Base-by-base conservation (phyloP, 1,284 basidiomycete genomes). In the Ceratobasidium theobromae region DNA sequence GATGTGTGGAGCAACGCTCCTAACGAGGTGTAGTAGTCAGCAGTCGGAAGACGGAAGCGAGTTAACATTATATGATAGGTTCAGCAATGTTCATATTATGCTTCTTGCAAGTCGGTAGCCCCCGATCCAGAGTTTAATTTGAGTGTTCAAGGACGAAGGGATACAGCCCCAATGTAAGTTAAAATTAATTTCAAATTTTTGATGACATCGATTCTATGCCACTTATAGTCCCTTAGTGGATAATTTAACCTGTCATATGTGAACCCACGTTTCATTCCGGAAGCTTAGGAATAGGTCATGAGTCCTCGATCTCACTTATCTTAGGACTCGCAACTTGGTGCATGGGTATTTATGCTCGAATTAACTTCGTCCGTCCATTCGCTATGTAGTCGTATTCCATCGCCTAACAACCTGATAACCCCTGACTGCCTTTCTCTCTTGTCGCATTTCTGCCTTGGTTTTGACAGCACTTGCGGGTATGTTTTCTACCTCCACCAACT, bases 401-500 rank as follows among this genome's bases (percentile, higher is more conserved):
- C 58, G 25, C 14, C 76, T 74, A n/a, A 77, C 73, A 4, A 91
- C 82, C 52, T 79, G 78, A 70, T 88, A 92, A 4, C 89, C 89
- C 54, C 86, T 78, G 11, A 79, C 75, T 4, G 88, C 81, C 75
- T 80, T 84, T 72, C 89, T 79, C 70, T 87, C 86, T 71, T 76
- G 73, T 72, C 84, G 80, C 78, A 86, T 83, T 75, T 89, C 81
- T 69, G 81, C 78, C 74, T 86, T 85, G 8, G 84, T 86, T 76
- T 80, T 79, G 32, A 92, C 88, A 55, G 80, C 78, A 33, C 81
- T 79, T 32, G 77, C 77, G 0, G 86, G 81, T 14, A 95, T 91
- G 73, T 93, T 94, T 73, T 89, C 83, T 62, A 94, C 92, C 72
- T 88, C 85, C n/a, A 95, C 82, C 35, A 95, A 78, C 78, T 95